phyloP scores from a whole-genome alignment of 768 basidiomycete species.

The Lactifluus pinguis region DNA sequence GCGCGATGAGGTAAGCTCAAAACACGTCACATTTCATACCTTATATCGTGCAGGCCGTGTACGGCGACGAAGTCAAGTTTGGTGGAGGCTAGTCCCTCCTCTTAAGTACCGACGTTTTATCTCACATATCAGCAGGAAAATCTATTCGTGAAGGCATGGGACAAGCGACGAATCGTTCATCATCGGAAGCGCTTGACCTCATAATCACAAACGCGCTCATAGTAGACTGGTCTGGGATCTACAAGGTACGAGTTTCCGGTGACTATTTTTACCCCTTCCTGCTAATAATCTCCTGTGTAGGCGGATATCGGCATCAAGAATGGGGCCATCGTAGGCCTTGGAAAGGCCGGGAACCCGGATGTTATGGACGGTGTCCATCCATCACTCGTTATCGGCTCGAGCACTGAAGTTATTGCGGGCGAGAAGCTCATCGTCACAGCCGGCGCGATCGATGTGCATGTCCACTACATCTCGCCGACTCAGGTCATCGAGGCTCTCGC shows the following conservation, averaged over 20 bases:
- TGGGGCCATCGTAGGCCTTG: constrained; percentile 77
- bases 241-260: constrained; percentile 49
- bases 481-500: constrained; percentile 81
- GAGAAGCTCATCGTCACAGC: constrained; percentile 93
- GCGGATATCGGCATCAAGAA: constrained; percentile 91
- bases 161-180: constrained; percentile 67
- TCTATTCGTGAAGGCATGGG: constrained; percentile 96
- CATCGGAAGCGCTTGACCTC: constrained; percentile 69
- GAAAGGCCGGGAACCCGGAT: constrained; percentile 97
- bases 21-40: background rate
- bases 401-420: constrained; percentile 92
- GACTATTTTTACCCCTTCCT: background rate
- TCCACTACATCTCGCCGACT: constrained; percentile 95
- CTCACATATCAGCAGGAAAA: constrained; percentile 50
- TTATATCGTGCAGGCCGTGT: constrained; percentile 49
- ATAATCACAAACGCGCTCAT: constrained; percentile 95
- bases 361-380: constrained; percentile 74
- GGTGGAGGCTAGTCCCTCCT: constrained; percentile 62
- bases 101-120: background rate
- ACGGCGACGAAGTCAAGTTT: constrained; percentile 97
- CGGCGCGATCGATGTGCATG: constrained; percentile 84
- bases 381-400: constrained; percentile 73
- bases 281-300: constrained; percentile 31
- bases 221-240: constrained; percentile 91
- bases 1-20: constrained; percentile 51